Conservation (phyloP, 1,284 basidiomycete species). For the Dichomitus squalens region DNA sequence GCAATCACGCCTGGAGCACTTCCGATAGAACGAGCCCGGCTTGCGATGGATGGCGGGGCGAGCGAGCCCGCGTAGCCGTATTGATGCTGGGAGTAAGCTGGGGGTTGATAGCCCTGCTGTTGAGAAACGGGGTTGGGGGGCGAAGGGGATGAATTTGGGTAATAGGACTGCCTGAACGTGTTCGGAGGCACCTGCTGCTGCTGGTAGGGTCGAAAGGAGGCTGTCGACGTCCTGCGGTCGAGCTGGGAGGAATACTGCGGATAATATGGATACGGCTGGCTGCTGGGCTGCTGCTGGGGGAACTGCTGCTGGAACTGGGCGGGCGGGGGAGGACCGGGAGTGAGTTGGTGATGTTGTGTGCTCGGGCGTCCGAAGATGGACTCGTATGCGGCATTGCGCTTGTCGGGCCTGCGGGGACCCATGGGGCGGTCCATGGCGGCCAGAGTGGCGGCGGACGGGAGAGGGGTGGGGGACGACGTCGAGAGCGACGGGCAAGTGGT, state of each 20-base stretch:
- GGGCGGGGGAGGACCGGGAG: slow-evolving; percentile 24
- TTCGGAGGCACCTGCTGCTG: slow-evolving; percentile 24
- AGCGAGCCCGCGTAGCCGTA: slow-evolving; percentile 34
- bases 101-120: slow-evolving; percentile 23
- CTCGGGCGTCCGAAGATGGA: slow-evolving; percentile 81
- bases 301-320: slow-evolving; percentile 31
- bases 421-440: slow-evolving; percentile 64
- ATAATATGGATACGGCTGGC: slow-evolving; percentile 34
- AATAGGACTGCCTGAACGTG: slow-evolving; percentile 28
- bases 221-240: slow-evolving; percentile 31
- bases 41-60: slow-evolving; percentile 41
- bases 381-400: slow-evolving; percentile 77
- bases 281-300: slow-evolving; percentile 35
- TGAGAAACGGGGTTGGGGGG: slow-evolving; percentile 1
- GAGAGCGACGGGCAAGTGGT: slow-evolving; percentile 25
- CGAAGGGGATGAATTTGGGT: slow-evolving; percentile 12
- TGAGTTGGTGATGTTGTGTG: slow-evolving; percentile 52
- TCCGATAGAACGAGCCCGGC: slow-evolving; percentile 55
- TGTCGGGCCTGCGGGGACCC: slow-evolving; percentile 73
- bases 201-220: slow-evolving; percentile 30
- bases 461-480: slow-evolving; percentile 15
- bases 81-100: slow-evolving; percentile 30
- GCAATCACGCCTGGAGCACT: slow-evolving; percentile 50
- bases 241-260: slow-evolving; percentile 31
- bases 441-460: slow-evolving; percentile 3